Evolutionary conservation across 768 basidiomycete species (phyloP), one percentile per base, ranked within the genome.

Genomic region (Punctularia strigosozonata): DNA sequence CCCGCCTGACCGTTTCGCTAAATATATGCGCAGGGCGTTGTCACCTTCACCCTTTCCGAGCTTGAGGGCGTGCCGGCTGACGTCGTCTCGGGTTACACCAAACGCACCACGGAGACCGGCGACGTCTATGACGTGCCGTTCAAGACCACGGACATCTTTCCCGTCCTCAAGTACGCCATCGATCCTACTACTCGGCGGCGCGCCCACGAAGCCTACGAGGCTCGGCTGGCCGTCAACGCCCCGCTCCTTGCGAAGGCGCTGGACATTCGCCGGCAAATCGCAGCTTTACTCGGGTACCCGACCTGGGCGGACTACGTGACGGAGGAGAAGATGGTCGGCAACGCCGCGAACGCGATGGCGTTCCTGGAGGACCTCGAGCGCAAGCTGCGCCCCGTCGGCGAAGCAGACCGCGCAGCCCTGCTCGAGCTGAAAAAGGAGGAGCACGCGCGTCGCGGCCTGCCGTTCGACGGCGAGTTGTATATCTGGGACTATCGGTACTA

Each of bases 401-500:
- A 63, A 5, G 73, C 77, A 50, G 86, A 92, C 45, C 68, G 68
- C 4, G 68, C 73, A 15, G 71, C 61, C 8, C 73, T 92, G 14
- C 66, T 89, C 8, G 71, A 63, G 1, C 61, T 90, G 46, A 91
- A 91, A 62, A 70, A 76, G 53, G 74, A 77, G 50, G 86, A 89
- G 41, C 75, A 81, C 43, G 60, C 69, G 41, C 65, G 68, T 46
- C 64, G 61, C 17, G 76, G 73, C 1, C 51, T 74, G 28, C 74
- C 73, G 0, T 79, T 77, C 45, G 81, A 89, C 43, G 73, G 74
- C 43, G 60, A 80, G 50, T 77, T 91, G 52, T 80, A 80, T 50
- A 63, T 86, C 39, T 90, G 86, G 85, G 89, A 90, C 51, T 90
- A 87, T 54, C 69, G 82, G 48, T 80, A 77, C 54, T 82, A 75